These are phyloP conservation scores for Globisporangium nagaii DNA, from an alignment of 352 stramenopile genomes.

Conservation along the genomic window DNA sequence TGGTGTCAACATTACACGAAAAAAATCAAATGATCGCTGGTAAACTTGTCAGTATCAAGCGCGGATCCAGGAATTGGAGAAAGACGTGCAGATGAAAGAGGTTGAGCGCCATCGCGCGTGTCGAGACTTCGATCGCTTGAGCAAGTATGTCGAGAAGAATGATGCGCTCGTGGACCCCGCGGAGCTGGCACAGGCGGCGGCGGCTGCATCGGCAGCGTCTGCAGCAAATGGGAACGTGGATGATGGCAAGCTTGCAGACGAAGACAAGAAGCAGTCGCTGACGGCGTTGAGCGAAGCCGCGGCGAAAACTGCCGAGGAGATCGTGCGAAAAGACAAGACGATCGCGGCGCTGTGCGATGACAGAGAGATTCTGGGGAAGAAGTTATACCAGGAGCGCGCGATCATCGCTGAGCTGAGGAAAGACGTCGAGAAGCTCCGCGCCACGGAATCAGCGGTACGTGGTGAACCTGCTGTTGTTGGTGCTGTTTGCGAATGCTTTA, in stretches of 20 bases:
- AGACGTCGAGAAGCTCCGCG: constrained; percentile 57
- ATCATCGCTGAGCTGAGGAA: constrained; percentile 36
- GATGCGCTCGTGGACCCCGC: constrained; percentile 2
- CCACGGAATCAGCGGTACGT: constrained; percentile 50
- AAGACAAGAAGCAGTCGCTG: background rate
- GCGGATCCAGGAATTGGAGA: constrained; percentile 51
- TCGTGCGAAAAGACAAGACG: constrained; percentile 24
- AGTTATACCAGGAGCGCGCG: constrained; percentile 45
- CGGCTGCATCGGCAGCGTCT: constrained; percentile 12
- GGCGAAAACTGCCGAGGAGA: constrained; percentile 24
- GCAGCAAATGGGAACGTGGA: constrained; percentile 8
- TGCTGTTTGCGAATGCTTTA: constrained; percentile 3
- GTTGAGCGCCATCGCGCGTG: constrained; percentile 71
- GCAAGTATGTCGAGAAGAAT: constrained; percentile 40
- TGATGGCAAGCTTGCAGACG: constrained; percentile 8
- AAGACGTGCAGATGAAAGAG: constrained; percentile 72
- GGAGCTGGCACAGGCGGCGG: constrained; percentile 11
- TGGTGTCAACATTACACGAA: too few species aligned
- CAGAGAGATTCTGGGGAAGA: constrained; percentile 28
- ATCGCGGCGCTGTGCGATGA: constrained; percentile 34
- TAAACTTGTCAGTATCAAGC: constrained; percentile 60
- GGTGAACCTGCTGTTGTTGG: background rate
- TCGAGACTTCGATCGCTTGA: constrained; percentile 68
- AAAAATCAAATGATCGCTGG: too few species aligned
- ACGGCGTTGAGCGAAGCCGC: constrained; percentile 4